Base-by-base conservation (phyloP, 306 rosid species). In the Vigna reflexopilosa region DNA sequence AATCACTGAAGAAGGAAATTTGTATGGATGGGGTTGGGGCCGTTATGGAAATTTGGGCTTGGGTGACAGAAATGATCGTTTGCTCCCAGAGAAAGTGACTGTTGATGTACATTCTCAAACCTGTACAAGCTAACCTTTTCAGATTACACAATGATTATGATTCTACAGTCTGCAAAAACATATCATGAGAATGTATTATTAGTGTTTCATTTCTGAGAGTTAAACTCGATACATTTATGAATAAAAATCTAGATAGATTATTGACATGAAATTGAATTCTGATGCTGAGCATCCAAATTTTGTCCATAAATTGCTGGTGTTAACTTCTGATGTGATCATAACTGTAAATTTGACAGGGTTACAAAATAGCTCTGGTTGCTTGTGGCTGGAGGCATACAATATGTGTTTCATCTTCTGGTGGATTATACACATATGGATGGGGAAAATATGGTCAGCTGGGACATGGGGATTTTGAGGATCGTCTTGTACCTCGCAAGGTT, bases 1-100 rank as follows among this genome's bases (percentile, higher is more conserved):
- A 71, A 85, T 95, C 70, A 82, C 97, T 67, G 97, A 87, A 87
- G 89, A 88, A 4, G 97, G 97, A 75, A 87, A 81, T 42, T 88
- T 92, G 61, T 95, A 89, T 30, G 98, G 95, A 74, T 95, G 98
- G 98, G 98, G 98, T 52, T 95, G 97, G 97, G 98, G 98, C 15
- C 89, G 88, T 71, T 95, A 90, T 77, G 98, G 98, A 72, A 95
- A 95, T 90, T 88, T 95, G 86, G 98, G 98, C 52, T 82, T 95
- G 83, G 98, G 98, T 10, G 98, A 95, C 83, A 86, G 92, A 84
- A 88, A 86, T 45, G 96, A 95, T 80, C 98, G 96, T 56, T 75
- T 88, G 84, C 80, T 89, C 69, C 98, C 98, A 1, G 90, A 88
- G 85, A 89, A 87, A 84, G 97, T 89, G 77, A 83, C 91, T 54